Conservation (phyloP, 768 basidiomycete genomes). For the Ramaria sp. region DNA sequence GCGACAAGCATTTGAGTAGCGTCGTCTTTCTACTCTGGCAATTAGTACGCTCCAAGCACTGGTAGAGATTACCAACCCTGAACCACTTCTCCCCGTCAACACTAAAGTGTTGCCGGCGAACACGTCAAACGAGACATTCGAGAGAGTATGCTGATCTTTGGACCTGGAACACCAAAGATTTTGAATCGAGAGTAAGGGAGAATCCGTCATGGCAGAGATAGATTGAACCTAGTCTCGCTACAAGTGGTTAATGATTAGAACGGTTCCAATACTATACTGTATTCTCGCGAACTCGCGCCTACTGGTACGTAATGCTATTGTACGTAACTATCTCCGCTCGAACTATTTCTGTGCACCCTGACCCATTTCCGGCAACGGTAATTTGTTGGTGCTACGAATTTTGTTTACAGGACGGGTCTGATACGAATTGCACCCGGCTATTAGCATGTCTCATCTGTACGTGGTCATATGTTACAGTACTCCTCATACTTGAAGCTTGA, state of each 20-base stretch:
- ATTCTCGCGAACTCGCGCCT: not conserved
- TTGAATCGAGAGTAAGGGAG: slow-evolving; percentile 39
- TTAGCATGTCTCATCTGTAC: too few relatives aligned
- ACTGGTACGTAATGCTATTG: too few relatives aligned
- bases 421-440: too few relatives aligned
- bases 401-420: too few relatives aligned
- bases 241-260: not conserved
- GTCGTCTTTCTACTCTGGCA: slow-evolving; percentile 45
- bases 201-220: not conserved
- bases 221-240: not conserved
- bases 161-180: slow-evolving; percentile 39
- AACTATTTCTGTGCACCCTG: too few relatives aligned
- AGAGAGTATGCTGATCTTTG: slow-evolving; percentile 42
- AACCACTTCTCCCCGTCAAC: slow-evolving; percentile 72
- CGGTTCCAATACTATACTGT: too few relatives aligned
- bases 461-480: too few relatives aligned
- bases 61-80: slow-evolving; percentile 37
- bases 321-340: too few relatives aligned
- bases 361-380: too few relatives aligned
- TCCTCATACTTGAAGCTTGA: too few relatives aligned
- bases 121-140: slow-evolving; percentile 49
- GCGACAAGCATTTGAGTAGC: slow-evolving; percentile 74
- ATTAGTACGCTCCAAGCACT: not conserved
- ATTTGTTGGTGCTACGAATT: too few relatives aligned
- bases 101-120: slow-evolving; percentile 67